Evolutionary conservation across 495 filamentous ascomycete species (phyloP).

Genomic region (Aspergillus hancockii): DNA sequence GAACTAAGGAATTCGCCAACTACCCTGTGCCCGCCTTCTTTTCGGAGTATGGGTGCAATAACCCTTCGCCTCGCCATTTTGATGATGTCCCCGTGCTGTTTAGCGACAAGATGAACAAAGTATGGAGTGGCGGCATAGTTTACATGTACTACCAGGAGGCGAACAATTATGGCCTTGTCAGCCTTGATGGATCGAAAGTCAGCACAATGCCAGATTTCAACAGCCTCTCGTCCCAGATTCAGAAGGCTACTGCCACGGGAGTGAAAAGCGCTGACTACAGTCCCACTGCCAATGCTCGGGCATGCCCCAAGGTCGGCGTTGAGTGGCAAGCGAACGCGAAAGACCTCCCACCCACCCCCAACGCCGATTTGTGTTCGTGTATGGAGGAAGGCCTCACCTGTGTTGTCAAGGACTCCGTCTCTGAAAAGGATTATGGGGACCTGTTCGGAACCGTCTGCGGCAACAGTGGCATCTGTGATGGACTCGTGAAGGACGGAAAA

Average conservation of each 20-base stretch:
- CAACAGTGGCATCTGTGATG: constrained; percentile 57
- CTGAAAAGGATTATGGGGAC: constrained; percentile 53
- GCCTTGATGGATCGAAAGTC: constrained; percentile 52
- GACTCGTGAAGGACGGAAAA: constrained; percentile 68
- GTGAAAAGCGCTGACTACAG: constrained; percentile 64
- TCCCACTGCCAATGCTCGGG: constrained; percentile 67
- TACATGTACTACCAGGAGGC: constrained; percentile 94
- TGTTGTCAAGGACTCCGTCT: constrained; percentile 52
- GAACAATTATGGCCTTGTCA: constrained; percentile 84
- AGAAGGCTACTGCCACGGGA: constrained; percentile 61
- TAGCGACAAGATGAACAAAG: constrained; percentile 74
- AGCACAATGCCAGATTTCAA: constrained; percentile 69
- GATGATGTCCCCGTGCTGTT: constrained; percentile 80
- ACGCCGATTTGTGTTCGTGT: constrained; percentile 74
- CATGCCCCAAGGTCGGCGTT: constrained; percentile 65
- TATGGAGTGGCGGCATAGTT: constrained; percentile 90
- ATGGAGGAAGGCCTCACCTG: constrained; percentile 73
- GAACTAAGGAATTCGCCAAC: constrained; percentile 76
- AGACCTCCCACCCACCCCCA: constrained; percentile 77
- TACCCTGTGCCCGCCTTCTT: constrained; percentile 93
- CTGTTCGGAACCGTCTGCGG: constrained; percentile 80
- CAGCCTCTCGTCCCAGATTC: constrained; percentile 67
- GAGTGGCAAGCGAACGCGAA: constrained; percentile 67
- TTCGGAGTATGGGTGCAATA: constrained; percentile 95
- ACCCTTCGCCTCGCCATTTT: constrained; percentile 71